Evolutionary conservation across 192 early-diverging fungal genomes (phyloP), one percentile per base, ranked within the genome.

Genomic region (Funneliformis mosseae): DNA sequence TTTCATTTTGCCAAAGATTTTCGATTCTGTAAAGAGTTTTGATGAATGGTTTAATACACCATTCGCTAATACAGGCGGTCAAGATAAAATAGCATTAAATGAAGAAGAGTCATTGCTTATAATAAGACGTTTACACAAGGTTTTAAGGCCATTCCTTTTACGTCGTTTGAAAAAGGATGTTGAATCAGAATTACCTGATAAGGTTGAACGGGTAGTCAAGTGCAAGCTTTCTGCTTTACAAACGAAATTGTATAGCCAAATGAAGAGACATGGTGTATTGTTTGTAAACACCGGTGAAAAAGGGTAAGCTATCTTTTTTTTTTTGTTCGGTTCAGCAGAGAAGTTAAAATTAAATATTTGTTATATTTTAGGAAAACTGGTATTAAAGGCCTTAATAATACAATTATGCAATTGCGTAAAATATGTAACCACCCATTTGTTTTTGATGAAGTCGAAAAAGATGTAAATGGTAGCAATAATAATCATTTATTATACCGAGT

Each of bases 11-110:
- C 98, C 98, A 16, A 95, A 92, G 68, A 96, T 99, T 60, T 99
- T 99, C 87, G 95, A 97, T 82, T 96, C 95, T 80, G 95, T 95
- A 1, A 95, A 98, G 83, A 95, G 92, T 55, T 99, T 99, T 87
- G 98, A 98, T 83, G 97, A 99, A 81, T 99, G 97, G 97, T 99
- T 99, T 91, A 98, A 96, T 82, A 94, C 97, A 12, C 97, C 97
- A 10, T 98, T 99, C 81, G 87, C 92, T 21, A 91, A 87, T 60
- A 84, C 90, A 42, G 92, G 90, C 75, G 93, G 93, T 39, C 93
- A 98, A 77, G 96, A 96, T 75, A 93, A 92, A 67, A 94, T 97
- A 64, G 95, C 92, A 72, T 90, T 99, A 21, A 99, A 95, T 88
- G 98, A 99, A 92, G 98, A 99, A 93, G 98, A 99, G 86, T 90